A percentile compares a stretch with the other conserved stretches of the same genome.
Evolutionary conservation across 148 eudicot species (phyloP).

Genomic region (Selenicereus undatus): DNA sequence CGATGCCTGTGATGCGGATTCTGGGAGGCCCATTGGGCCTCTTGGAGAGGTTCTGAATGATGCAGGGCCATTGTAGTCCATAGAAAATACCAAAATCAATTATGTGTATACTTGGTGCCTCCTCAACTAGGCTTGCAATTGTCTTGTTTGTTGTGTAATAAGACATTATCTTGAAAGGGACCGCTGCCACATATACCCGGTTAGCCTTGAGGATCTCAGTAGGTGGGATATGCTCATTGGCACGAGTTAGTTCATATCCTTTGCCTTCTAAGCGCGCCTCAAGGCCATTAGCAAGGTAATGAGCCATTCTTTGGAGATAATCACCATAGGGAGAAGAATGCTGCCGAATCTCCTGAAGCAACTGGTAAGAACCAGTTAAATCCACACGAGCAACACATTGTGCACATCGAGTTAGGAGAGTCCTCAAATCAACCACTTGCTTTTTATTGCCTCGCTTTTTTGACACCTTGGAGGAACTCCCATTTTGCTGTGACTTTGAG

Average conservation of each 20-base stretch:
- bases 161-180: constrained; percentile 48
- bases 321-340: constrained; percentile 46
- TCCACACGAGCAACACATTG: constrained; percentile 38
- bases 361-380: constrained; percentile 31
- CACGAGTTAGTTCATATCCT: constrained; percentile 19
- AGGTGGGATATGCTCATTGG: constrained; percentile 14
- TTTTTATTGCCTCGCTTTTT: constrained; percentile 25
- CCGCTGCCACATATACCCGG: constrained; percentile 39
- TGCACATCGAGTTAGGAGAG: constrained; percentile 45
- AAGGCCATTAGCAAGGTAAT: constrained; percentile 52
- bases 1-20: constrained; percentile 47
- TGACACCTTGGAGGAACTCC: constrained; percentile 10
- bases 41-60: constrained; percentile 41
- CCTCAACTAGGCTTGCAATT: constrained; percentile 25
- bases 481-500: background rate
- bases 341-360: constrained; percentile 36
- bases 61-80: constrained; percentile 55
- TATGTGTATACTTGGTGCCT: constrained; percentile 36
- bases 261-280: constrained; percentile 52
- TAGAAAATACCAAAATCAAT: constrained; percentile 42
- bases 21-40: constrained; percentile 42
- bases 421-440: constrained; percentile 40
- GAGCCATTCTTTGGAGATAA: constrained; percentile 49
- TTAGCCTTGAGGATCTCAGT: constrained; percentile 38
- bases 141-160: constrained; percentile 37